Evolutionary conservation across 176 grass and related monocot species (phyloP).

Genomic region (Tuctoria greenei): DNA sequence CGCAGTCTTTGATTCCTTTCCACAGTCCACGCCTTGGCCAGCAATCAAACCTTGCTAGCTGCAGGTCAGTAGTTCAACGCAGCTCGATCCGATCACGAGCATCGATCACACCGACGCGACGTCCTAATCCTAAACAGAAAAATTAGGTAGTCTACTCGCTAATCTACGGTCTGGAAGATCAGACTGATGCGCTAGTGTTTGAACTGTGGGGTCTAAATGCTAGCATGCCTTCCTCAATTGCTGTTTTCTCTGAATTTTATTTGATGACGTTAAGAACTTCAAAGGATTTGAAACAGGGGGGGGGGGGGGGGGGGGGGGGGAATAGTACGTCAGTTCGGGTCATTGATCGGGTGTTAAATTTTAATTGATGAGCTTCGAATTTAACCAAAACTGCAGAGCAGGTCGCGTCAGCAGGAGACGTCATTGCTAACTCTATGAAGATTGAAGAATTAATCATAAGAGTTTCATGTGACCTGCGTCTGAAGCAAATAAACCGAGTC

Average conservation of each 20-base stretch:
- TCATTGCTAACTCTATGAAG: neutral
- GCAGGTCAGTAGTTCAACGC: slow-evolving; percentile 3
- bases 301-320: no score
- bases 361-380: neutral
- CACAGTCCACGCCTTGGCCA: slow-evolving; percentile 35
- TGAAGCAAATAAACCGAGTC: slow-evolving; percentile 17
- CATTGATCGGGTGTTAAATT: no score
- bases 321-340: no score
- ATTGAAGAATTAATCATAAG: no score
- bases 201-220: neutral
- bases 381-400: neutral
- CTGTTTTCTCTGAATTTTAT: no score
- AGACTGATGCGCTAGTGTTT: neutral
- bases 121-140: neutral
- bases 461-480: neutral
- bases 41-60: slow-evolving; percentile 32
- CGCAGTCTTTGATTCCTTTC: no score
- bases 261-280: no score
- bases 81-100: neutral
- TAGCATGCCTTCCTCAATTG: no score
- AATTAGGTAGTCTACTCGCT: neutral
- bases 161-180: neutral
- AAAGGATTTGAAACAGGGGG: no score
- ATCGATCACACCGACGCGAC: slow-evolving; percentile 4
- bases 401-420: no score